These are phyloP conservation scores for Cladosporium colombiae DNA, from an alignment of 2,329 filamentous ascomycete genomes.

Conservation along the genomic window DNA sequence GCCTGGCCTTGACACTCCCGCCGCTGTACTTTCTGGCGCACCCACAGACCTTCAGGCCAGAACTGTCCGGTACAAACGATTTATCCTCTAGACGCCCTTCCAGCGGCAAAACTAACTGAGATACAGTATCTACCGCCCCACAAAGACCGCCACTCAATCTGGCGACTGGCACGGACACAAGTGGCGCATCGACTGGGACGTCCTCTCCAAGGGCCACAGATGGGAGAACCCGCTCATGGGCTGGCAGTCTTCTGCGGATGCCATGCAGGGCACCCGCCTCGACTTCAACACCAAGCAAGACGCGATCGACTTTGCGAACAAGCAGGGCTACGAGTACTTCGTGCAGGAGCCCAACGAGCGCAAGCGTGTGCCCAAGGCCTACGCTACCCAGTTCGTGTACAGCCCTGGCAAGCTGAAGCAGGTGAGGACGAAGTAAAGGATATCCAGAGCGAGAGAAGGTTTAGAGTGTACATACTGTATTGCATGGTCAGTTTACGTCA, in stretches of 20 bases:
- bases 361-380: conserved; percentile 85
- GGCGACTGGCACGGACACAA: conserved; percentile 79
- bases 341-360: conserved; percentile 94
- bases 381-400: conserved; percentile 95
- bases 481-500: conserved; percentile 14
- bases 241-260: conserved; percentile 94
- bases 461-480: conserved; percentile 21
- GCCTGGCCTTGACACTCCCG: conserved; percentile 70
- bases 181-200: conserved; percentile 99
- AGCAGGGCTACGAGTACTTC: conserved; percentile 99
- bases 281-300: conserved; percentile 93
- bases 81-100: background rate
- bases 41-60: conserved; percentile 91
- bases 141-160: conserved; percentile 96
- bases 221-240: conserved; percentile 99
- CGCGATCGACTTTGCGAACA: conserved; percentile 91
- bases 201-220: conserved; percentile 84
- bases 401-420: conserved; percentile 81
- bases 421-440: conserved; percentile 73
- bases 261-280: conserved; percentile 90
- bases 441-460: conserved; percentile 2
- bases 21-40: conserved; percentile 85
- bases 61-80: conserved; percentile 74
- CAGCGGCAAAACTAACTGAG: conserved; percentile 20
- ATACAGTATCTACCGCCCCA: conserved; percentile 80